Conservation (phyloP, 345 rosid species). For the Hevea brasiliensis region DNA sequence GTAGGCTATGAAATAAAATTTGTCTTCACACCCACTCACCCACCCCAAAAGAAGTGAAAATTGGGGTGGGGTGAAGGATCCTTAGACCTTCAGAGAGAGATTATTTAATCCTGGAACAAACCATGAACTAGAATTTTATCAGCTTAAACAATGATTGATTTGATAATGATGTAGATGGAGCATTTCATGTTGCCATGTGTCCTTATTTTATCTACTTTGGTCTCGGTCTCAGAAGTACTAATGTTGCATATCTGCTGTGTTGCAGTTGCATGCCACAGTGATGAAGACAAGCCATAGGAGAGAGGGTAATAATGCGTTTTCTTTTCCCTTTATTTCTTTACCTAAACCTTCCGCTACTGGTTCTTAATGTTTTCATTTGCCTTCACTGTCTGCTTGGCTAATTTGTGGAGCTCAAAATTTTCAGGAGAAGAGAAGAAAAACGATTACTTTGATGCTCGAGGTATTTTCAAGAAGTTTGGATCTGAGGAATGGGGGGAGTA, state of each 20-base stretch:
- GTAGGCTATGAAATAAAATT: too few species aligned
- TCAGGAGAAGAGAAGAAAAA: constrained; percentile 35
- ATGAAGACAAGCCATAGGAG: constrained; percentile 71
- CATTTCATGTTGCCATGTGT: too few species aligned
- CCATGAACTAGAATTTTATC: too few species aligned
- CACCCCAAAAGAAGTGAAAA: too few species aligned
- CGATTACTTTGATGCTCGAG: constrained; percentile 70
- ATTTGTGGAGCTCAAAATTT: constrained; percentile 10
- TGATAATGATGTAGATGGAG: too few species aligned
- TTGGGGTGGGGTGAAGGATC: too few species aligned
- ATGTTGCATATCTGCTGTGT: constrained; percentile 11
- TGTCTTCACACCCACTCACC: too few species aligned
- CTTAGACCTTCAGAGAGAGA: too few species aligned
- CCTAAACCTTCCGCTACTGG: not conserved
- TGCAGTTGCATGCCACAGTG: constrained; percentile 86
- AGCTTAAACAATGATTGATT: too few species aligned
- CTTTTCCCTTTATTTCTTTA: not conserved
- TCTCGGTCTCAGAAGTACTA: not conserved
- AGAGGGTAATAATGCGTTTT: constrained; percentile 44
- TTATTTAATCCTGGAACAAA: too few species aligned
- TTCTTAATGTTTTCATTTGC: not conserved
- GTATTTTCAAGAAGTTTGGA: constrained; percentile 63
- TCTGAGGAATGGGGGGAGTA: constrained; percentile 82
- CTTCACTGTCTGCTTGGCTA: constrained; percentile 9
- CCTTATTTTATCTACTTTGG: too few species aligned